These are phyloP conservation scores for Aspergillus sp. DNA, from an alignment of 2,329 filamentous ascomycete genomes.

Conservation along the genomic window DNA sequence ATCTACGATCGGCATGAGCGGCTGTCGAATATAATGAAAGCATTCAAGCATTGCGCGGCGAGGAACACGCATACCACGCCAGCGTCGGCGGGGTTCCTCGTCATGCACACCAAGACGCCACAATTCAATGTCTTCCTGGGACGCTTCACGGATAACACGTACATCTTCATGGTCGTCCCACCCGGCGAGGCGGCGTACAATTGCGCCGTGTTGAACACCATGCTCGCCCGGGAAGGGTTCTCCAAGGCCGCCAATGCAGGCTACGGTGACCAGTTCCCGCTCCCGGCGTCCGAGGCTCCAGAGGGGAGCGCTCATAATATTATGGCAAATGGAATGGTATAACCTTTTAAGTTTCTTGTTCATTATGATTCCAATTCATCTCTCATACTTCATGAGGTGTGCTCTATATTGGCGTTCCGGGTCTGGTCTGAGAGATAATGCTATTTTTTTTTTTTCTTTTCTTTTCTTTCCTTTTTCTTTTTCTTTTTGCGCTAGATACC, in stretches of 20 bases:
- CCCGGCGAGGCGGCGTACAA: conserved; percentile 90
- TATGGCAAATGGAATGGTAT: too few relatives aligned
- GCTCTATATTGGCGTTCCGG: too few relatives aligned
- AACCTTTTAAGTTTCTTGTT: too few relatives aligned
- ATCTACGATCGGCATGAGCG: conserved; percentile 89
- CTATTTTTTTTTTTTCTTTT: too few relatives aligned
- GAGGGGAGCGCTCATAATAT: conserved; percentile 9
- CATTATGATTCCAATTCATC: too few relatives aligned
- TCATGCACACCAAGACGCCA: conserved; percentile 45
- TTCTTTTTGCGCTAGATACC: too few relatives aligned
- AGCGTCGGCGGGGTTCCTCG: conserved; percentile 35
- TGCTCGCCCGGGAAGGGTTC: conserved; percentile 77
- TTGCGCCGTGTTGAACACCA: conserved; percentile 79
- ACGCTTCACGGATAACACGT: conserved; percentile 95
- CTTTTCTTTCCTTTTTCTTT: too few relatives aligned
- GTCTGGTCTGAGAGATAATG: too few relatives aligned
- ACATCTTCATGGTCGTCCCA: conserved; percentile 84
- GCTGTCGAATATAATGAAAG: conserved; percentile 95
- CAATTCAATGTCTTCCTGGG: conserved; percentile 88
- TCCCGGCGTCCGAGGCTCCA: conserved; percentile 26
- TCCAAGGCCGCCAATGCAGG: conserved; percentile 48
- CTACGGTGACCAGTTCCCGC: conserved; percentile 35
- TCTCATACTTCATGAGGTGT: too few relatives aligned
- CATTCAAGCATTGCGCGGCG: conserved; percentile 75
- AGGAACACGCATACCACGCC: conserved; percentile 39